Evolutionary conservation across 1,284 basidiomycete genomes (phyloP), one percentile per base, ranked within the genome.

Genomic region (Cutaneotrichosporon cavernicola): DNA sequence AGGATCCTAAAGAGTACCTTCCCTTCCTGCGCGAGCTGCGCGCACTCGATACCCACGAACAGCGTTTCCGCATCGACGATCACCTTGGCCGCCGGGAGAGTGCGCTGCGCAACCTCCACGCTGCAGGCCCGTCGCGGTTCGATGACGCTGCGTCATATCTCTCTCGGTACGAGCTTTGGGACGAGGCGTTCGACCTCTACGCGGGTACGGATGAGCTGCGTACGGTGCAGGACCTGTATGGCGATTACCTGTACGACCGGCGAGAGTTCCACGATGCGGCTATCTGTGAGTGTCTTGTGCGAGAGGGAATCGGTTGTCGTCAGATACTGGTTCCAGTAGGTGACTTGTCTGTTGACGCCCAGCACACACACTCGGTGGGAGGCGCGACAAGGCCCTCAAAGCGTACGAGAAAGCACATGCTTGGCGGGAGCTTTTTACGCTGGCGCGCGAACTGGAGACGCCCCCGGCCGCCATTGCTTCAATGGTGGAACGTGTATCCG

Each of bases 1-100:
- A 60, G 85, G 93, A 99, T 80, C 97, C 97, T 8, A 87, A 95
- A 72, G 97, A 99, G 79, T 99, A 99, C 76, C 86, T 99, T 0
- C 95, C 97, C 0, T 98, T 99, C 86, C 83, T 99, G 59, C 88
- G 93, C 16, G 91, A 95, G 70, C 84, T 99, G 13, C 87, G 91
- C 10, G 85, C 89, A 0, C 82, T 97, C 65, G 89, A 91, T 53
- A 87, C 86, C 61, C 85, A 88, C 75, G 92, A 96, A 72, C 95
- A 98, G 72, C 83, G 87, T 46, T 97, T 92, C 82, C 86, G 86
- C 68, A 98, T 99, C 68, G 95, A 99, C 75, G 94, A 98, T 75
- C 88, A 97, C 78, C 85, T 99, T 38, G 88, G 87, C 71, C 86
- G 92, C 43, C 81, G 90, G 70, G 82, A 84, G 58, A 90, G 86